A percentile compares a stretch with the other conserved stretches of the same genome.
Conservation (phyloP, 2,329 filamentous ascomycete genomes). For the Botrytis elliptica region DNA sequence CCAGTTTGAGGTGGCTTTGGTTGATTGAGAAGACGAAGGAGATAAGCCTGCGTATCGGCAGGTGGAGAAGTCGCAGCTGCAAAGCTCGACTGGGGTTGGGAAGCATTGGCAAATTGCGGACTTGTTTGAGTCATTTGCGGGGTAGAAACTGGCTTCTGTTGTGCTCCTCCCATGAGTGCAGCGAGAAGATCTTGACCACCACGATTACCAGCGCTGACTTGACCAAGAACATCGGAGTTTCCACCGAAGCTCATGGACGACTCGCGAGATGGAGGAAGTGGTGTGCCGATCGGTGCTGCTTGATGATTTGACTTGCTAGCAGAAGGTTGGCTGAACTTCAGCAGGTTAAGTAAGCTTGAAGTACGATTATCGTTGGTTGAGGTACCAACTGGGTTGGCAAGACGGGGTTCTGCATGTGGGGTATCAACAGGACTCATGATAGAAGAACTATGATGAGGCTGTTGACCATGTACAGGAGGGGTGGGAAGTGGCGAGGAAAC, state of each 20-base stretch:
- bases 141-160: constrained; percentile 28
- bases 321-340: constrained; percentile 59
- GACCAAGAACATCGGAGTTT: constrained; percentile 28
- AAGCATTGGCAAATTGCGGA: constrained; percentile 31
- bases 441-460: constrained; percentile 56
- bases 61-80: constrained; percentile 52
- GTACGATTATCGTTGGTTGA: constrained; percentile 49
- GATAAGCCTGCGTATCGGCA: constrained; percentile 76
- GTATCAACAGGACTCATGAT: constrained; percentile 55
- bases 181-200: constrained; percentile 37
- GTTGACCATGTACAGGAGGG: constrained; percentile 51
- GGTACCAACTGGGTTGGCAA: constrained; percentile 38
- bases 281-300: constrained; percentile 35
- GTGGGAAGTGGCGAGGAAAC: constrained; percentile 59
- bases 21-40: constrained; percentile 82
- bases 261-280: constrained; percentile 36
- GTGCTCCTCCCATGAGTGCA: constrained; percentile 35
- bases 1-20: constrained; percentile 64
- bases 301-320: constrained; percentile 29
- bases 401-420: constrained; percentile 40
- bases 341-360: constrained; percentile 60
- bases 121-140: constrained; percentile 28
- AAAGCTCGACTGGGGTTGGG: constrained; percentile 31
- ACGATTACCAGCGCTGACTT: constrained; percentile 26
- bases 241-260: constrained; percentile 30